A percentile compares a stretch with the other conserved stretches of the same genome.
Conservation (phyloP, 345 rosid genomes). For the Firmiana major region DNA sequence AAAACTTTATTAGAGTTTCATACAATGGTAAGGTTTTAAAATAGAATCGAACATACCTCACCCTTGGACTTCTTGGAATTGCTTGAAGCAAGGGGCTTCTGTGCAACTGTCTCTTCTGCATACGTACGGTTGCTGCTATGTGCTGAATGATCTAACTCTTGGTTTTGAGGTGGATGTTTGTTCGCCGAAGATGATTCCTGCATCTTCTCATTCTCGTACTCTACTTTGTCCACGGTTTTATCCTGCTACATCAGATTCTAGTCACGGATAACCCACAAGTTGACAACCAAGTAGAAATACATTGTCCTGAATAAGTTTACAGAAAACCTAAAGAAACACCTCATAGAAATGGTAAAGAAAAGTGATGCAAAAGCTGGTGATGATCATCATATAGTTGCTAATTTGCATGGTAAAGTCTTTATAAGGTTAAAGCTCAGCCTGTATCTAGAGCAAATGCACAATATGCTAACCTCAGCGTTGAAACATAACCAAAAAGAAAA, state of each 20-base stretch:
- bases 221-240: conserved; percentile 29
- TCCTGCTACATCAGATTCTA: conserved; percentile 29
- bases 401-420: neutral
- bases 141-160: conserved; percentile 31
- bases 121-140: conserved; percentile 33
- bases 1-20: neutral
- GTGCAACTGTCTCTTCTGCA: conserved; percentile 12
- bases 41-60: conserved; percentile 53
- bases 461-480: neutral
- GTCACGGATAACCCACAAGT: neutral
- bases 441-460: neutral
- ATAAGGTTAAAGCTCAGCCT: neutral
- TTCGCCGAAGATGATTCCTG: conserved; percentile 31
- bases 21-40: neutral
- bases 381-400: neutral
- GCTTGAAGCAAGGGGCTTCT: conserved; percentile 21
- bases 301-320: neutral
- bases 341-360: neutral
- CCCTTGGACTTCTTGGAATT: conserved; percentile 57
- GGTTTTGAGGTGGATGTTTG: conserved; percentile 34
- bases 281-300: neutral
- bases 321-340: neutral
- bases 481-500: neutral
- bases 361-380: neutral
- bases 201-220: conserved; percentile 35